These are phyloP conservation scores for Spizellomyces sp. DNA, from an alignment of 192 early-diverging fungal species.

Conservation along the genomic window DNA sequence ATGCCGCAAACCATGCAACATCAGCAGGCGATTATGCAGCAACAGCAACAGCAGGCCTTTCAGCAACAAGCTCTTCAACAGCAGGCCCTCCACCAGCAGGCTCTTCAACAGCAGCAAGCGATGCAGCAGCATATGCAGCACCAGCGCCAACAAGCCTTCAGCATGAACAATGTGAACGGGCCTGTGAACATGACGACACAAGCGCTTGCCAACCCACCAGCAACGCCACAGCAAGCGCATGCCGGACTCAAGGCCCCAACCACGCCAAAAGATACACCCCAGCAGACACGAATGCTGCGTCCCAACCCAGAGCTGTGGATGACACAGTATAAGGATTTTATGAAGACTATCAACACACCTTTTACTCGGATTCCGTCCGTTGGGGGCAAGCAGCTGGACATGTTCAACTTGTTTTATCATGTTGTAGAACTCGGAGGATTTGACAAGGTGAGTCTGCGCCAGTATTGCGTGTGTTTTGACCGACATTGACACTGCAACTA, in stretches of 20 bases:
- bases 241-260: not conserved
- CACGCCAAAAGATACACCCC: too few species aligned
- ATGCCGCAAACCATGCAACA: too few species aligned
- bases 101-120: not conserved
- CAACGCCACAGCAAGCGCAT: not conserved
- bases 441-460: slow-evolving; percentile 17
- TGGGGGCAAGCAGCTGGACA: slow-evolving; percentile 28
- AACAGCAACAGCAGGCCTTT: not conserved
- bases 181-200: not conserved
- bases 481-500: not conserved
- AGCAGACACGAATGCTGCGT: too few species aligned
- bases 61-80: not conserved
- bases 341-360: slow-evolving; percentile 7
- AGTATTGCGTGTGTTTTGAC: not conserved
- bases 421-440: slow-evolving; percentile 24
- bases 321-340: slow-evolving; percentile 3
- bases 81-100: not conserved
- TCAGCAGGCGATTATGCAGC: too few species aligned
- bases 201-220: not conserved
- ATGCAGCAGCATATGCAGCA: not conserved
- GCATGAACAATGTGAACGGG: not conserved
- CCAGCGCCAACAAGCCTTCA: not conserved
- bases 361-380: slow-evolving; percentile 14
- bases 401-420: slow-evolving; percentile 25
- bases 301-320: slow-evolving; percentile 1